Evolutionary conservation across 345 rosid species (phyloP), one percentile per base, ranked within the genome.

Genomic region (Citrus cavaleriei): DNA sequence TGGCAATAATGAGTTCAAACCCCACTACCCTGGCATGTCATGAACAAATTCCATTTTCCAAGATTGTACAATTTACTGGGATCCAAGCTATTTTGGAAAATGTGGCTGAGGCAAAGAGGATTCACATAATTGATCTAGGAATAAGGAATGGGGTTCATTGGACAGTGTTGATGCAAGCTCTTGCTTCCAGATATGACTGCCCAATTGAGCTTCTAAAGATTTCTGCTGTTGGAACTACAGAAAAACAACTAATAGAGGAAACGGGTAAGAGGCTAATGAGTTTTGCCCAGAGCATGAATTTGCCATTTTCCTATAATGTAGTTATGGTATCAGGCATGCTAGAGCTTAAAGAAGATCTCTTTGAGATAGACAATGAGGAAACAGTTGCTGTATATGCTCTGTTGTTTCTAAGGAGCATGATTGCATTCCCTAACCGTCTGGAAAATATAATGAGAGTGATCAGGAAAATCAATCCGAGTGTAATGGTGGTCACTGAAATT

Each of bases 111-210:
- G 80, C 88, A 32, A 89, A 76, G 72, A 86, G 30, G 75, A 67
- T 89, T 78, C 94, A 90, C 60, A 27, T 86, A 5, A 80, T 89
- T 21, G 88, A 87, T 79, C 70, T 89, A 12, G 71, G 9, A 55
- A 83, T 90, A 65, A 64, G 64, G 62, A 58, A 19, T 25, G 91
- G 94, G 10, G 40, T 63, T 58, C 91, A 87, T 14, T 89, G 91
- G 86, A 79, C 85, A 2, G 25, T 81, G 27, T 76, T 90, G 73
- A 85, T 89, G 88, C 90, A 89, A 79, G 90, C 94, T 76, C 87
- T 89, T 18, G 79, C 80, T 12, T 71, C 85, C 34, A 76, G 80
- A 55, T 60, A 60, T 3, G 79, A 79, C 24, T 71, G 34, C 37
- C 77, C 83, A 4, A 18, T 86, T 60, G 87, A 87, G 81, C 90